Base-by-base conservation (phyloP, 352 stramenopile species). In the Detonula confervacea region DNA sequence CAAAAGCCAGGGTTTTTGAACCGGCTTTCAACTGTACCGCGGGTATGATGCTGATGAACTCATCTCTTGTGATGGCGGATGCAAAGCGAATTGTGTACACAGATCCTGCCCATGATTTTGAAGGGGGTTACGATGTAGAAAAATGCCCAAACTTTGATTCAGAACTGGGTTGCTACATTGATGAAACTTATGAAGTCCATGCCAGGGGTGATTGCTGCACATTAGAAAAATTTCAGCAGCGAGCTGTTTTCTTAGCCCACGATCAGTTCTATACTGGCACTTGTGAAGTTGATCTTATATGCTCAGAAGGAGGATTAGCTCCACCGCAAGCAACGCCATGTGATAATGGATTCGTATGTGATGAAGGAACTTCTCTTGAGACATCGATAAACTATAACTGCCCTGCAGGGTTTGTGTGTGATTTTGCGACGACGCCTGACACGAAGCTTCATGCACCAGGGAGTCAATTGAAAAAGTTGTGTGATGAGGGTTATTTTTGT, bases 211-310 rank as follows among this genome's bases (percentile, higher is more conserved):
- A 88, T 77, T 91, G 85, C 63, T 89, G 85, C 47, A 64, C 70
- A 16, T 66, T 89, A 20, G 25, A 73, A 0, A 77, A 66, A 47
- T 84, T 81, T 52, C 46, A 85, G 22, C 83, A 89, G 61, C 75
- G 87, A 39, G 64, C 82, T 11, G 89, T 95, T 55, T 67, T 61
- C 20, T 69, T 86, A 24, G 88, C 84, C 24, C 69, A 92, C 24
- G 94, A 95, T 24, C 89, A 96, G 76, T 98, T 96, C 92, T 98
- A 98, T 69, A 94, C 94, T 12, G 97, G 97, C 1, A 98, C 96
- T 14, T 99, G 97, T 69, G 97, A 99, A 80, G 96, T 95, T 8
- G 97, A 99, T 82, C 79, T 97, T 1, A 97, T 98, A 37, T 98
- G 97, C 77, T 65, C 68, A 16, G 91, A 96, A 51, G 88, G 84